Evolutionary conservation across 345 rosid species (phyloP), one percentile per base, ranked within the genome.

Genomic region (Hibiscus syriacus): DNA sequence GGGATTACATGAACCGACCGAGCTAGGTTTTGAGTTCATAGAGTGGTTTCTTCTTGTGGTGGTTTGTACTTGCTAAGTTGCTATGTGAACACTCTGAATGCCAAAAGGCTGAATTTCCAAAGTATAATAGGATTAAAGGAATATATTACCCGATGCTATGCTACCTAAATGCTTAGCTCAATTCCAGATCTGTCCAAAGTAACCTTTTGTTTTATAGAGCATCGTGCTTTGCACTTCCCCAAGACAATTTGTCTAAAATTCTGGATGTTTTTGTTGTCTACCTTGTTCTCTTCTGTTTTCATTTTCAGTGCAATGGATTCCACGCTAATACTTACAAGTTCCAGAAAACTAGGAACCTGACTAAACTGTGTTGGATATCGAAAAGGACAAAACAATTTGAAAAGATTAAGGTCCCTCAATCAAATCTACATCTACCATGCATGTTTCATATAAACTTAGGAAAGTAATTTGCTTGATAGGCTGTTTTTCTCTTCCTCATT

Each of bases 401-500:
- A 70, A 70, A 70, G 34, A 48, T 52, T 65, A 52, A 65, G 67
- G 62, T 56, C 56, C 12, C 56, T 57, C 63, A 64, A 57, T 69
- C 56, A 7, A 69, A 74, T 65, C 70, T 65, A 70, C 36, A 22
- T 61, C 13, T 25, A 56, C 46, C 69, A 34, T 74, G 65, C 77
- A 20, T 55, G 45, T 38, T 23, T 2, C 67, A n/a, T n/a, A n/a
- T n/a, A n/a, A n/a, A n/a, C n/a, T n/a, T n/a, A n/a, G n/a, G n/a
- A n/a, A n/a, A n/a, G n/a, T n/a, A n/a, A n/a, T n/a, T n/a, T n/a
- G 50, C 66, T 43, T 25, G 19, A 63, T 19, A 63, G 22, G 32
- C 16, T 6, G 14, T 4, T 3, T 43, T 34, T 43, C 26, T 43
- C 66, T 62, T 23, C 67, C 1, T 43, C 14, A 43, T 25, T 6